phyloP scores from a whole-genome alignment of 2,329 filamentous ascomycete genomes.

The Colletotrichum limetticola region DNA sequence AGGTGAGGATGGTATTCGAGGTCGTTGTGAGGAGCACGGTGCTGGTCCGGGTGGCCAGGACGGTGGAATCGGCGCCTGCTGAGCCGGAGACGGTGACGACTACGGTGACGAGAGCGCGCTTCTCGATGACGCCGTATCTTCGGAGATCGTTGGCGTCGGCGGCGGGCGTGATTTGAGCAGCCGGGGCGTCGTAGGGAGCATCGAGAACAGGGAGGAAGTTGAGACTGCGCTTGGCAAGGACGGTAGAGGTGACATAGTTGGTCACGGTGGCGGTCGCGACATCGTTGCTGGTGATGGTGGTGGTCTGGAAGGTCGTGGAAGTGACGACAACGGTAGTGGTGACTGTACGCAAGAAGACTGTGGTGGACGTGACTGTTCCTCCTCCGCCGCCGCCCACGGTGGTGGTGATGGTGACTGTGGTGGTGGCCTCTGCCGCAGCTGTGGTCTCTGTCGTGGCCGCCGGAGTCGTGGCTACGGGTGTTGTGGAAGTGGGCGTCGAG shows the following conservation, averaged over 20 bases:
- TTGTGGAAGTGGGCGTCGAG: constrained; percentile 9
- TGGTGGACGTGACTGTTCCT: constrained; percentile 25
- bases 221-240: constrained; percentile 47
- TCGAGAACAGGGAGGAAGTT: constrained; percentile 42
- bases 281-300: constrained; percentile 49
- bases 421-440: constrained; percentile 5
- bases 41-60: constrained; percentile 23
- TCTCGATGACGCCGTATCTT: constrained; percentile 41
- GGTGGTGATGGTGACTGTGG: constrained; percentile 17
- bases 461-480: constrained; percentile 12
- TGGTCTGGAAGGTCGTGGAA: constrained; percentile 47
- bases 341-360: constrained; percentile 27
- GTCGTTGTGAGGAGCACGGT: constrained; percentile 44
- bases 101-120: constrained; percentile 47
- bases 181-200: constrained; percentile 36
- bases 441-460: neutral
- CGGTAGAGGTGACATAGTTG: constrained; percentile 48
- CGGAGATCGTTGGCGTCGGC: constrained; percentile 36
- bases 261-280: constrained; percentile 49
- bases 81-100: constrained; percentile 46
- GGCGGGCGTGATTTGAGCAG: constrained; percentile 33
- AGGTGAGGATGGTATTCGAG: constrained; percentile 41
- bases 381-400: constrained; percentile 20
- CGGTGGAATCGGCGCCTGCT: constrained; percentile 34
- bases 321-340: constrained; percentile 47